Percentiles rank a stretch among this genome's conserved stretches.
phyloP scores from a whole-genome alignment of 208 protist species.

The Trypanosoma vivax region DNA sequence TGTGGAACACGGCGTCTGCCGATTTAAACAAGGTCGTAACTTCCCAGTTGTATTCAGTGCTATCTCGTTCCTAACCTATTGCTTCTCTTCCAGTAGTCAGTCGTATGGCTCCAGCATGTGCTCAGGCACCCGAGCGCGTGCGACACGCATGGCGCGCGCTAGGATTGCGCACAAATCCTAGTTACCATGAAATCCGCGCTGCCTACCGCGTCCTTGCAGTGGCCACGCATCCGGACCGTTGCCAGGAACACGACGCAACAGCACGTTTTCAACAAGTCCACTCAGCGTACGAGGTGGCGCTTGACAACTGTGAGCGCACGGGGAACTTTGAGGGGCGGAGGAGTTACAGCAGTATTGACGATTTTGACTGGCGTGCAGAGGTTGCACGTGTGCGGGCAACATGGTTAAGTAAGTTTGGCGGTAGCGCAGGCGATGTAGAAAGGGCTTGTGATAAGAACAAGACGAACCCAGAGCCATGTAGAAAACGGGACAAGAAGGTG shows the following conservation, averaged over 20 bases:
- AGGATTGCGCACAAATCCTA: conserved; percentile 8
- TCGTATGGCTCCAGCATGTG: conserved; percentile 3
- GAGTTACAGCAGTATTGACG: not conserved
- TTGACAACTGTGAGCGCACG: not conserved
- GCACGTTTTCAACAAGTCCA: conserved; percentile 17
- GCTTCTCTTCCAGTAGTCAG: not conserved
- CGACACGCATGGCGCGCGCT: conserved; percentile 10
- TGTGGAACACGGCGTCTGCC: not conserved
- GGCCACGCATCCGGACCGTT: conserved; percentile 18
- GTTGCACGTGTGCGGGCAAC: conserved; percentile 11
- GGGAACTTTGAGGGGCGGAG: not conserved
- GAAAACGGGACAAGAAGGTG: not conserved
- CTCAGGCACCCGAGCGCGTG: not conserved
- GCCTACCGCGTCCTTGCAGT: conserved; percentile 15
- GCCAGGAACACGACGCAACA: conserved; percentile 5
- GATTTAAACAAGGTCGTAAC: too few relatives aligned
- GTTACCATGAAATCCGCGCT: conserved; percentile 7
- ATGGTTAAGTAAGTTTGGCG: not conserved
- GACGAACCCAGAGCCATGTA: not conserved
- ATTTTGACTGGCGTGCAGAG: conserved; percentile 18
- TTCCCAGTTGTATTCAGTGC: not conserved
- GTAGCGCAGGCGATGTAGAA: not conserved
- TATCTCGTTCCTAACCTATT: not conserved
- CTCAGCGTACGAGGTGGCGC: conserved; percentile 14
- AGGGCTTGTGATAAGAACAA: not conserved